phyloP scores from a whole-genome alignment of 257 asterid species.

The Handroanthus guayacan region DNA sequence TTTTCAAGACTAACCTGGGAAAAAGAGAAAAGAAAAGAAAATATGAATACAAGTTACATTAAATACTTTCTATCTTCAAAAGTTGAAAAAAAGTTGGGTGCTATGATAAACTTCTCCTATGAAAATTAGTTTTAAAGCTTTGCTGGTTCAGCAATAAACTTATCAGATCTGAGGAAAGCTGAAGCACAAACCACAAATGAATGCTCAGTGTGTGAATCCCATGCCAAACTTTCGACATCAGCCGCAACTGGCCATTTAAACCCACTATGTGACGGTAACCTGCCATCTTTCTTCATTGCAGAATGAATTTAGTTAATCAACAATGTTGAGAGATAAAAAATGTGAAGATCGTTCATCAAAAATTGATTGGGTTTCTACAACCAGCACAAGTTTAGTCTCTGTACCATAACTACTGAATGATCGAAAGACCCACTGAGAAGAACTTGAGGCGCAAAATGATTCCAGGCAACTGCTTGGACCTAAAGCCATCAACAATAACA shows the following conservation, averaged over 20 bases:
- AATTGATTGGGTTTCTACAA: not conserved
- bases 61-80: not conserved
- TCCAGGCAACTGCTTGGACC: slow-evolving; percentile 75
- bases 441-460: slow-evolving; percentile 54
- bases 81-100: not conserved
- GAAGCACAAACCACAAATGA: slow-evolving; percentile 60
- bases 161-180: not conserved
- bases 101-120: not conserved
- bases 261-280: slow-evolving; percentile 27
- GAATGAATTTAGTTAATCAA: not conserved
- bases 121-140: not conserved
- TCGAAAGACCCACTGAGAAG: slow-evolving; percentile 71
- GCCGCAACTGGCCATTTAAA: slow-evolving; percentile 52
- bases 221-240: slow-evolving; percentile 65
- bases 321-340: not conserved
- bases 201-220: slow-evolving; percentile 67
- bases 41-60: not conserved
- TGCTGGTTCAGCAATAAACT: not conserved
- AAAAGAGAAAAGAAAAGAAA: too few species aligned
- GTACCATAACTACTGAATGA: slow-evolving; percentile 55
- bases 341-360: not conserved
- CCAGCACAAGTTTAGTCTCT: not conserved
- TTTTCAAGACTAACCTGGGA: slow-evolving; percentile 65
- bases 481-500: slow-evolving; percentile 24
- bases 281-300: slow-evolving; percentile 55